Evolutionary conservation across 768 basidiomycete species (phyloP).

Genomic region (Clavaria fumosa): DNA sequence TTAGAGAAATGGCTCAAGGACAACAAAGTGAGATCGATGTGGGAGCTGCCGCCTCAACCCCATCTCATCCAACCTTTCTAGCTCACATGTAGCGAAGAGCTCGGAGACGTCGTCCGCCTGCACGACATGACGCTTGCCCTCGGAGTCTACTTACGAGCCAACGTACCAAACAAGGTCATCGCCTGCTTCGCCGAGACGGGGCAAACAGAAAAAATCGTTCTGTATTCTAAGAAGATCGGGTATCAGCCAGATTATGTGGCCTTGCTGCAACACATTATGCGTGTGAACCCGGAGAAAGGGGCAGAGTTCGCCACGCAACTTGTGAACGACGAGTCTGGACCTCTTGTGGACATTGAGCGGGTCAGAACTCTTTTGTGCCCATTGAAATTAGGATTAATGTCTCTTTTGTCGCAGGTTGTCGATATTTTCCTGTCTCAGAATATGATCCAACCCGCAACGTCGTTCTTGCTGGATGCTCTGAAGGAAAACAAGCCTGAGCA

Average conservation of each 20-base stretch:
- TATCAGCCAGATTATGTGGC: constrained; percentile 87
- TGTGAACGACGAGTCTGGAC: constrained; percentile 84
- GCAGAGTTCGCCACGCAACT: constrained; percentile 95
- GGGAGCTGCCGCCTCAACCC: not conserved
- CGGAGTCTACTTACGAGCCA: constrained; percentile 94
- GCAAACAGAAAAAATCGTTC: constrained; percentile 93
- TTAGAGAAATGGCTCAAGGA: constrained; percentile 99
- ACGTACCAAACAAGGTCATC: constrained; percentile 95
- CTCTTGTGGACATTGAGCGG: constrained; percentile 85
- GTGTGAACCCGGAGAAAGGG: constrained; percentile 92
- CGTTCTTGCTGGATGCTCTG: constrained; percentile 91
- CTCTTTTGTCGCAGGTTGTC: constrained; percentile 47
- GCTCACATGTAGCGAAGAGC: constrained; percentile 97
- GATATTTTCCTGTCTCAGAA: constrained; percentile 99
- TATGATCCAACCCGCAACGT: constrained; percentile 98
- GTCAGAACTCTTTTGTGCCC: constrained; percentile 25
- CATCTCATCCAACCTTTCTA: constrained; percentile 18
- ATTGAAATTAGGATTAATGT: constrained; percentile 4
- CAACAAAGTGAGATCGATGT: constrained; percentile 58
- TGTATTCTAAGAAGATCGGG: constrained; percentile 95
- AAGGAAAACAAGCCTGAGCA: constrained; percentile 99
- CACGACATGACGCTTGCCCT: constrained; percentile 96
- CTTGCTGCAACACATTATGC: constrained; percentile 90
- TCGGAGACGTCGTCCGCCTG: constrained; percentile 88
- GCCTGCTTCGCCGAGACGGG: constrained; percentile 99